A percentile compares a stretch with the other conserved stretches of the same genome.
These are phyloP conservation scores for Immersiella caudata DNA, from an alignment of 495 filamentous ascomycete genomes.

Conservation along the genomic window DNA sequence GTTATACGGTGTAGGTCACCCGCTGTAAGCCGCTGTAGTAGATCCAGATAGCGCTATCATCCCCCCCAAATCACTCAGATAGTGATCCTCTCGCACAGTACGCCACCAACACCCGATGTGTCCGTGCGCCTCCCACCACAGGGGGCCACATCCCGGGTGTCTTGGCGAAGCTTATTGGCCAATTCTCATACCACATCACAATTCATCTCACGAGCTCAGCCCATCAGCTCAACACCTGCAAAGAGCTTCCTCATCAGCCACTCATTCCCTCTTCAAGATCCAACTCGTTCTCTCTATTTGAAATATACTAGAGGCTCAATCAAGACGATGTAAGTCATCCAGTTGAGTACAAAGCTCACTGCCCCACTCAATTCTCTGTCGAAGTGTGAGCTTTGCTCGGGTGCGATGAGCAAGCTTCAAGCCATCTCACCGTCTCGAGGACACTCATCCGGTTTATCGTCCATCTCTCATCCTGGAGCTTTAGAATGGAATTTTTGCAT, in stretches of 20 bases:
- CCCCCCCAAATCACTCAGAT: no score
- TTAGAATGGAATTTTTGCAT: no score
- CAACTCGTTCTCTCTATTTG: not conserved
- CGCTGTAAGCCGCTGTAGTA: no score
- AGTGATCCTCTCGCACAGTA: no score
- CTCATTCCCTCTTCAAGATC: not conserved
- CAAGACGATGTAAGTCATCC: not conserved
- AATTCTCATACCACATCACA: conserved; percentile 20
- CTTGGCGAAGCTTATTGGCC: conserved; percentile 14
- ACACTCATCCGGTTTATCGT: no score
- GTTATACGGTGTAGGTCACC: no score
- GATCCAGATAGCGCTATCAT: no score
- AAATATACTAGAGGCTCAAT: not conserved
- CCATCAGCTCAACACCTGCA: not conserved
- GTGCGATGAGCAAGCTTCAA: no score
- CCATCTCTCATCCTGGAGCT: no score
- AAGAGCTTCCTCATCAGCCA: not conserved
- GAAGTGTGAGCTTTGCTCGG: no score
- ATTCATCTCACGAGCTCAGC: conserved; percentile 17
- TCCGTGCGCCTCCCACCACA: not conserved
- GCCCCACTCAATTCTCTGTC: not conserved
- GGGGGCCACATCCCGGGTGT: not conserved
- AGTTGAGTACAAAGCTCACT: not conserved
- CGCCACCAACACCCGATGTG: not conserved
- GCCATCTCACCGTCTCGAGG: no score